These are phyloP conservation scores for Myriosclerotinia curreyana DNA, from an alignment of 2,329 filamentous ascomycete genomes.

Conservation along the genomic window DNA sequence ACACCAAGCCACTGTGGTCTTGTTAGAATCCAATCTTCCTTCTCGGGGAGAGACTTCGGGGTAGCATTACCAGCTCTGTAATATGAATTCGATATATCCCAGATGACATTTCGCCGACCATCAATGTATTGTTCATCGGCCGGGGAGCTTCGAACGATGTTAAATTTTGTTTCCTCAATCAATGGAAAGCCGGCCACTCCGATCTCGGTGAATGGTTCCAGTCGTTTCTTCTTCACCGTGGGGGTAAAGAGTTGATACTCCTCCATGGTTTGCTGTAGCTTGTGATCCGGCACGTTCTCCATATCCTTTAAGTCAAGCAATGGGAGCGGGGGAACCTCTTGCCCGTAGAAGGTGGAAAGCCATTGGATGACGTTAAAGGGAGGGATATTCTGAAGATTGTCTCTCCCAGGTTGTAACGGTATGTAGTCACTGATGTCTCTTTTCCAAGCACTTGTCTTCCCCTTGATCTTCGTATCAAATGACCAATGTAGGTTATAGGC, in stretches of 20 bases:
- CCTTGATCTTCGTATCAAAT: not conserved
- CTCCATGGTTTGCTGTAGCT: not conserved
- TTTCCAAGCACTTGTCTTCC: too few relatives aligned
- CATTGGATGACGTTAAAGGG: not conserved
- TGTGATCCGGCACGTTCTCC: not conserved
- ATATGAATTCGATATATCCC: not conserved
- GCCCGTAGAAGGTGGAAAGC: not conserved
- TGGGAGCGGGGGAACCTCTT: not conserved
- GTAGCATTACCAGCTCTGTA: not conserved
- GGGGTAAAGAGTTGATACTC: not conserved
- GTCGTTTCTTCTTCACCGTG: not conserved
- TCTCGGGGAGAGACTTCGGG: not conserved
- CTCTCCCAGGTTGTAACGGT: not conserved
- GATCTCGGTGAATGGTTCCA: not conserved
- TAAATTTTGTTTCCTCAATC: not conserved
- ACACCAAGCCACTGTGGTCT: not conserved
- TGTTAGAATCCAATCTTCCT: not conserved
- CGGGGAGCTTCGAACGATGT: not conserved
- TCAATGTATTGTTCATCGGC: not conserved
- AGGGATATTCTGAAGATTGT: accelerated
- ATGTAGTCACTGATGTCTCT: constrained; percentile 9
- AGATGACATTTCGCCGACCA: not conserved
- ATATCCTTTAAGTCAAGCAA: not conserved
- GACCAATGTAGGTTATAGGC: not conserved
- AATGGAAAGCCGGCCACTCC: not conserved